Conservation (phyloP, 805 yeast genomes). For the Saccharomyces jurei region DNA sequence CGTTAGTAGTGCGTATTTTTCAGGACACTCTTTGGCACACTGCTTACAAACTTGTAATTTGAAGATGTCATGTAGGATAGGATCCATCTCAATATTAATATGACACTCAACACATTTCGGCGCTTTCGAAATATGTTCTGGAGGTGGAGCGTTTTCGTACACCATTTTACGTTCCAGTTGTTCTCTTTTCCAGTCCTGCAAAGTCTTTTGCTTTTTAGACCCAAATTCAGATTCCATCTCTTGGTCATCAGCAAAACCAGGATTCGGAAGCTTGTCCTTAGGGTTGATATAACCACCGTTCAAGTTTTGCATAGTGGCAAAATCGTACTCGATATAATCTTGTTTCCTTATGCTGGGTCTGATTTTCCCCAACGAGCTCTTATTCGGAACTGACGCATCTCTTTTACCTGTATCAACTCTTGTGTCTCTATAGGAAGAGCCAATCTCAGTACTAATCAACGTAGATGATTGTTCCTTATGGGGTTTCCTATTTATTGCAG, state of each 20-base stretch:
- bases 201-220: slow-evolving; percentile 31
- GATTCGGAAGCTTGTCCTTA: slow-evolving; percentile 15
- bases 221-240: slow-evolving; percentile 13
- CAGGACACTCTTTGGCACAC: slow-evolving; percentile 68
- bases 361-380: slow-evolving; percentile 24
- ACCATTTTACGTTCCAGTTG: slow-evolving; percentile 46
- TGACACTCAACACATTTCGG: slow-evolving; percentile 81
- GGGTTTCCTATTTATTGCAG: not conserved
- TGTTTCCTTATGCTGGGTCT: slow-evolving; percentile 46
- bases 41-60: slow-evolving; percentile 67
- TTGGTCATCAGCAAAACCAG: slow-evolving; percentile 28
- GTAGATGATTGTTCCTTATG: not conserved
- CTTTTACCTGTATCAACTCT: not conserved
- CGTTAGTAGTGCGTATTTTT: slow-evolving; percentile 82
- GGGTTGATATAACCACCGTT: slow-evolving; percentile 71
- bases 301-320: slow-evolving; percentile 82
- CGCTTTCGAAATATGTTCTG: slow-evolving; percentile 60
- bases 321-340: slow-evolving; percentile 77
- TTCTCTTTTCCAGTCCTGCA: slow-evolving; percentile 51
- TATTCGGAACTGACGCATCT: slow-evolving; percentile 2
- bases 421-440: not conserved
- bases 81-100: slow-evolving; percentile 68
- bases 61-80: slow-evolving; percentile 60
- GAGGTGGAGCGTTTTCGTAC: slow-evolving; percentile 60
- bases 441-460: not conserved